Evolutionary conservation across 805 yeast genomes (phyloP), one percentile per base, ranked within the genome.

Genomic region (Metschnikowia picachoensis): DNA sequence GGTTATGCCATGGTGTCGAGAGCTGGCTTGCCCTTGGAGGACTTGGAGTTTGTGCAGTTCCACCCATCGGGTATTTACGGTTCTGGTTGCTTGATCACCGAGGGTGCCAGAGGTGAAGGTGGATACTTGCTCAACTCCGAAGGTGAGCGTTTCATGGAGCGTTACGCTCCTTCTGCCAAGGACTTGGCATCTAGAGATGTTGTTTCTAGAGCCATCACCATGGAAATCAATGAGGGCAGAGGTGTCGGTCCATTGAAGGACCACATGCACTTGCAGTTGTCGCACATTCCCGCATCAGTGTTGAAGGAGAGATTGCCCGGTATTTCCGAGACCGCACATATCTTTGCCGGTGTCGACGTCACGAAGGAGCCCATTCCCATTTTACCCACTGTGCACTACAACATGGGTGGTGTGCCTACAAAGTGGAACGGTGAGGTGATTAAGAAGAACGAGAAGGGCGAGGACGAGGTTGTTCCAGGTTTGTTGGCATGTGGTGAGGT

Each of bases 71-170:
- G 99, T 80, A 94, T 92, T 72, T 92, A 92, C 71, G 99, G 99
- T 50, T 89, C 98, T 35, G 99, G 99, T 56, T 94, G 98, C 78
- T 77, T 92, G 76, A 94, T 94, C 69, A 94, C 99, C 47, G 99
- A 94, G 75, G 99, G 99, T 76, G 96, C 97, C 58, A 87, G 99
- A 79, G 99, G 99, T 80, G 99, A 94, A 78, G 99, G 99, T 82
- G 99, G 99, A 55, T 94, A 81, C 80, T 78, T 92, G 68, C 79
- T 92, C 55, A 92, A 92, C 80, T 81, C 90, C 58, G 96, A 94
- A 75, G 99, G 99, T 79, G 99, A 92, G 77, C 85, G 99, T 72
- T 92, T 92, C 72, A 92, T 92, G 99, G 99, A 92, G 78, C 85
- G 99, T 73, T 92, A 92, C 66, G 99, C 99, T 47, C 99, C 99